Base-by-base conservation (phyloP, 2,329 filamentous ascomycete genomes). In the Botryotinia narcissicola region DNA sequence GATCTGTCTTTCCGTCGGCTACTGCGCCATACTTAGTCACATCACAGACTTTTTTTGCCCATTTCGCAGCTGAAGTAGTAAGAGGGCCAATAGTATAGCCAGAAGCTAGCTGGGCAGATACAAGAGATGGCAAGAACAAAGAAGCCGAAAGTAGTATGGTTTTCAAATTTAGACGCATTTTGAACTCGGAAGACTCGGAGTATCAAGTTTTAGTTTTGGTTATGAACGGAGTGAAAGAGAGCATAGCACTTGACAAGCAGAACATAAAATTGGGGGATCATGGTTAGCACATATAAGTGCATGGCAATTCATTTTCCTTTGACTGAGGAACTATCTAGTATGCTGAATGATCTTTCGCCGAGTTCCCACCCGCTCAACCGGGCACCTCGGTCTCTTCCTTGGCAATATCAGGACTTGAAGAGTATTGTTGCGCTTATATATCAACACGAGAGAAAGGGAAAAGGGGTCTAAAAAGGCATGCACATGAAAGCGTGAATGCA, bases 21-120 rank as follows among this genome's bases (percentile, higher is more conserved):
- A 81, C 82, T 25, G 81, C 85, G 18, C 85, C 84, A 76, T 85
- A 85, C 48, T 82, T 77, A 62, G 83, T 80, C 57, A 86, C 84
- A 77, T 84, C 82, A 79, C 84, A 86, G 25, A 82, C 71, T 42
- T 76, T 76, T 25, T 66, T 72, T 16, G 73, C 74, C 57, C 61
- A 61, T 64, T 79, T 79, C 1, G 72, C 40, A n/a, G 35, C 70
- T 35, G 77, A 74, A 29, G 76, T 54, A 5, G 76, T 78, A 10
- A 73, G 75, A 14, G 78, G 78, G 3, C 78, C 78, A 20, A 79
- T 72, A 12, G 75, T 42, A 16, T 73, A 71, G n/a, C 71, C 74
- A 48, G 69, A 29, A 57, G 62, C 63, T 40, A 74, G 51, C 35
- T 67, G 51, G 10, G 73, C 64, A 63, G 61, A 59, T 35, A 59